phyloP scores from a whole-genome alignment of 805 yeast species.

The Tanozyma kutaoensis region DNA sequence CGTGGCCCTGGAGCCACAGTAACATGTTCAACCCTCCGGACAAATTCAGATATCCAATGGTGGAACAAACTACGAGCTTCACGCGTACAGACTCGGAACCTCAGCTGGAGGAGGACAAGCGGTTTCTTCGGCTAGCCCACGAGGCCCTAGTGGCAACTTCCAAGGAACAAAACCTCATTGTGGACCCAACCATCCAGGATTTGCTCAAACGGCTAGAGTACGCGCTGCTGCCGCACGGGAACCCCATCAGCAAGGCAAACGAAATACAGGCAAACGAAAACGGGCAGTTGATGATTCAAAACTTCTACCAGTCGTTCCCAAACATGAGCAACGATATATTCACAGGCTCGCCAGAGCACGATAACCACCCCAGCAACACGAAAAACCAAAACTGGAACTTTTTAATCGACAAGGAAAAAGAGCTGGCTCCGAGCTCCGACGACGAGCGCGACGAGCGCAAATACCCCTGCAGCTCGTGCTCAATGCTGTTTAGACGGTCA shows the following conservation, averaged over 20 bases:
- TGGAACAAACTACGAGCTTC: no score
- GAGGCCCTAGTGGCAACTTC: slow-evolving; percentile 47
- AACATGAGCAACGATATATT: slow-evolving; percentile 29
- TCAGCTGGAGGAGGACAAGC: slow-evolving; percentile 42
- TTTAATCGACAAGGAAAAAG: slow-evolving; percentile 7
- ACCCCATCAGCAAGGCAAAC: slow-evolving; percentile 23
- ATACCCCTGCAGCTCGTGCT: slow-evolving; percentile 47
- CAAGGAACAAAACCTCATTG: slow-evolving; percentile 22
- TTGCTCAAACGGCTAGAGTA: slow-evolving; percentile 47
- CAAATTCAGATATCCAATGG: no score
- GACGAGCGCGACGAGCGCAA: slow-evolving; percentile 13
- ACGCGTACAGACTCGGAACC: no score
- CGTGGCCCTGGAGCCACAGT: no score
- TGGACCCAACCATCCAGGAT: slow-evolving; percentile 53
- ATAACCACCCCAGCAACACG: slow-evolving; percentile 4
- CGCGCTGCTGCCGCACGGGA: slow-evolving; percentile 46
- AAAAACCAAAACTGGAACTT: slow-evolving; percentile 21
- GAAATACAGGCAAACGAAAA: slow-evolving; percentile 21
- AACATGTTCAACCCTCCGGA: no score
- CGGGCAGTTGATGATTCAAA: slow-evolving; percentile 29
- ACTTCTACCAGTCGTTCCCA: slow-evolving; percentile 28
- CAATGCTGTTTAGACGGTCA: slow-evolving; percentile 50
- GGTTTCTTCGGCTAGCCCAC: slow-evolving; percentile 44
- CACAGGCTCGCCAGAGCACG: slow-evolving; percentile 3
- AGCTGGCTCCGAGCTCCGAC: slow-evolving; percentile 1